Conservation (phyloP, 2,329 filamentous ascomycete genomes). For the Rhytidhysteron rufulum region DNA sequence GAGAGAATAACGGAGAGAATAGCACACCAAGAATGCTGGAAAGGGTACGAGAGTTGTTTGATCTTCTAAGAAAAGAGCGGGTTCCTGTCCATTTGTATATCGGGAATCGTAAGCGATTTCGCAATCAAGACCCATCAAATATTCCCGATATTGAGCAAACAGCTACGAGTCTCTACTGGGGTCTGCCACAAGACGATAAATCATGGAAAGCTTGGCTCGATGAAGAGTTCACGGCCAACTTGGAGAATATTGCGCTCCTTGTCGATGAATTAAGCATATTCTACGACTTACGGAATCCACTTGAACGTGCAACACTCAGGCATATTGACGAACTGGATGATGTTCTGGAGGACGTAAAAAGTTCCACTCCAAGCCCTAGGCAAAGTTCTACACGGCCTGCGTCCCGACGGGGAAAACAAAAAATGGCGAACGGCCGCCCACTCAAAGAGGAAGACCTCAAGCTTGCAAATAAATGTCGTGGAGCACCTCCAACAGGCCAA, state of each 20-base stretch:
- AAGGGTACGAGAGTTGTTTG: conserved; percentile 6
- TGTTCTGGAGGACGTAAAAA: not conserved
- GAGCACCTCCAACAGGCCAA: conserved; percentile 12
- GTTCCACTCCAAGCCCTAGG: not conserved
- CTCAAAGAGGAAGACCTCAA: not conserved
- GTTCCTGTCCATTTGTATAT: conserved; percentile 22
- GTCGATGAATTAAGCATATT: conserved; percentile 18
- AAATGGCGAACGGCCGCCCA: conserved; percentile 11
- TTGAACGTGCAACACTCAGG: conserved; percentile 4
- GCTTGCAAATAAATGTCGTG: conserved; percentile 7
- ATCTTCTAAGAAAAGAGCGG: conserved; percentile 8
- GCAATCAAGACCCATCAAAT: not conserved
- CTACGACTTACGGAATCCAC: conserved; percentile 23
- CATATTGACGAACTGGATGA: not conserved
- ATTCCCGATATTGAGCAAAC: not conserved
- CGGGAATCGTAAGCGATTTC: conserved; percentile 15
- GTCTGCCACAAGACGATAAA: conserved; percentile 12
- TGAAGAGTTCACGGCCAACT: conserved; percentile 11
- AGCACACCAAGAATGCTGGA: not conserved
- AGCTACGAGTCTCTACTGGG: conserved; percentile 22
- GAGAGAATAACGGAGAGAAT: not conserved
- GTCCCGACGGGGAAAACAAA: too few relatives aligned
- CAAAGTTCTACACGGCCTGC: too few relatives aligned
- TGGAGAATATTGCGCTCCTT: conserved; percentile 12
- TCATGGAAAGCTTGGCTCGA: conserved; percentile 13